These are phyloP conservation scores for Daldinia loculata DNA, from an alignment of 495 filamentous ascomycete genomes.

Conservation along the genomic window DNA sequence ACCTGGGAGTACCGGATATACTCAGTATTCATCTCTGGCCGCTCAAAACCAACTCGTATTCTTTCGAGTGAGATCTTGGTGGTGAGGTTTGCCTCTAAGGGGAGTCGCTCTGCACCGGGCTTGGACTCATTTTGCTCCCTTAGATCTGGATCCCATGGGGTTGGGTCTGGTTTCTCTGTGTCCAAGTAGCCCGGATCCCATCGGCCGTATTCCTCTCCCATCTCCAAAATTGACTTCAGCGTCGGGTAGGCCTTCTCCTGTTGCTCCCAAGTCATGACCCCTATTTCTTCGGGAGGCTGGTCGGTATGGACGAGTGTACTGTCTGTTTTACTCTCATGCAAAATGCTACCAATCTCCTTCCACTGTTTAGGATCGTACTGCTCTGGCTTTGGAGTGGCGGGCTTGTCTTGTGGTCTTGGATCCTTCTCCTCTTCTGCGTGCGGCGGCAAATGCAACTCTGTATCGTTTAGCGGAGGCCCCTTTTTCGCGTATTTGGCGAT, in stretches of 20 bases:
- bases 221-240: slow-evolving; percentile 22
- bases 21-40: slow-evolving; percentile 1
- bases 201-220: background rate
- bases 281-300: background rate
- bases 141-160: slow-evolving; percentile 31
- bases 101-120: background rate
- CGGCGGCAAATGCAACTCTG: background rate
- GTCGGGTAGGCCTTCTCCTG: slow-evolving; percentile 35
- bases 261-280: slow-evolving; percentile 30
- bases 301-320: background rate
- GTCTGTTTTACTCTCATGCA: background rate
- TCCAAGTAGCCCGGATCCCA: slow-evolving; percentile 28
- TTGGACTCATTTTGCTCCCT: slow-evolving; percentile 23
- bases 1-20: slow-evolving; percentile 21
- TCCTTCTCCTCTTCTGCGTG: background rate
- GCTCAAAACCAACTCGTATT: background rate
- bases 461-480: background rate
- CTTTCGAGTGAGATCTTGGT: slow-evolving; percentile 37
- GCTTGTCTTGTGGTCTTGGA: slow-evolving; percentile 10
- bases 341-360: background rate
- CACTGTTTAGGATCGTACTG: slow-evolving; percentile 31
- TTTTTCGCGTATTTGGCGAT: background rate
- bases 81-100: slow-evolving; percentile 12
- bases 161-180: background rate
- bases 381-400: background rate